Conservation (phyloP, 768 basidiomycete genomes). For the Rhizopogon vesiculosus region DNA sequence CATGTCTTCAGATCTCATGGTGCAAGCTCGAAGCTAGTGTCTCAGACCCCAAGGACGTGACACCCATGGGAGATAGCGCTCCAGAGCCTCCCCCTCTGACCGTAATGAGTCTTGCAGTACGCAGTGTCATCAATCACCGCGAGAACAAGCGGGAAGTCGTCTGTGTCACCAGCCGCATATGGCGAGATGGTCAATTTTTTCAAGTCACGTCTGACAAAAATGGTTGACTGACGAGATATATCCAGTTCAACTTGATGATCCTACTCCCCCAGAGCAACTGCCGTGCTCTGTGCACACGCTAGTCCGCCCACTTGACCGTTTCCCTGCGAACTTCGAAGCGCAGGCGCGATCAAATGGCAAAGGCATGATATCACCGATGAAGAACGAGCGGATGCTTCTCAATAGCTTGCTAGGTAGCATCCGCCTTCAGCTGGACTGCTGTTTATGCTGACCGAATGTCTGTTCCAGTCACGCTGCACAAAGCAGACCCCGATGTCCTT, state of each 20-base stretch:
- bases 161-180: conserved; percentile 77
- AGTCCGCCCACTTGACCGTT: conserved; percentile 83
- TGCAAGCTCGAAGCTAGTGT: conserved; percentile 90
- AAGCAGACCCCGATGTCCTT: conserved; percentile 90
- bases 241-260: conserved; percentile 84
- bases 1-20: conserved; percentile 78
- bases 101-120: conserved; percentile 81
- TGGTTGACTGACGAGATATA: neutral
- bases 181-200: conserved; percentile 58
- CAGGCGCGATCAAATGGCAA: conserved; percentile 59
- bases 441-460: neutral
- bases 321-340: conserved; percentile 80
- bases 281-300: conserved; percentile 83
- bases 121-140: conserved; percentile 90
- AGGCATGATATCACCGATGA: conserved; percentile 67
- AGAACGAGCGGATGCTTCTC: conserved; percentile 82
- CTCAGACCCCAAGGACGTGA: conserved; percentile 82
- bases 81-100: conserved; percentile 82
- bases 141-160: conserved; percentile 95
- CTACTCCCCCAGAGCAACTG: conserved; percentile 83
- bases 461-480: conserved; percentile 61
- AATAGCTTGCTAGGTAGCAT: conserved; percentile 67
- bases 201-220: neutral
- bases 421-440: neutral
- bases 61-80: conserved; percentile 75